These are phyloP conservation scores for Fusarium algeriense DNA, from an alignment of 2,329 filamentous ascomycete genomes.

Conservation along the genomic window DNA sequence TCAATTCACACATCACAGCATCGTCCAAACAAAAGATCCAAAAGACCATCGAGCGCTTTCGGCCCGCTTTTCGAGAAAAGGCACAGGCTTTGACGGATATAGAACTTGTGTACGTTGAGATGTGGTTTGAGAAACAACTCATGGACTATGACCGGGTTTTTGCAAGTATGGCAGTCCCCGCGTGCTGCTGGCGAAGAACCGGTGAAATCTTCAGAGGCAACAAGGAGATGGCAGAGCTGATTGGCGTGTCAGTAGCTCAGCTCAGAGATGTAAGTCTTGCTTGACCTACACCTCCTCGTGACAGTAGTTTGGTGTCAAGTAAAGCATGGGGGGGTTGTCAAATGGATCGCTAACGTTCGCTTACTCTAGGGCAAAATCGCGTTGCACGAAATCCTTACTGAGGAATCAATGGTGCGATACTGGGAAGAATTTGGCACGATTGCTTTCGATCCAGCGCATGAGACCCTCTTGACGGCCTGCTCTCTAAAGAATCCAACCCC, in stretches of 20 bases:
- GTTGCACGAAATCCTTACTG: slow-evolving; percentile 93
- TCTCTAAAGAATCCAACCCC: slow-evolving; percentile 85
- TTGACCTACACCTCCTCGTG: slow-evolving; percentile 17
- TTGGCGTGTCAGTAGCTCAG: slow-evolving; percentile 90
- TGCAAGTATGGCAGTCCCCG: slow-evolving; percentile 97
- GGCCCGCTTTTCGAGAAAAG: slow-evolving; percentile 95
- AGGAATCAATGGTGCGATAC: slow-evolving; percentile 94
- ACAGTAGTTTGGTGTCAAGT: slow-evolving; percentile 8
- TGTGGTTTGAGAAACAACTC: slow-evolving; percentile 97
- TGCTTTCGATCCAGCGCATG: slow-evolving; percentile 93
- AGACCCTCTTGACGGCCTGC: slow-evolving; percentile 94
- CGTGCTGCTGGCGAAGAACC: slow-evolving; percentile 96
- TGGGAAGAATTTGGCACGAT: slow-evolving; percentile 99
- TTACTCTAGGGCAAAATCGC: slow-evolving; percentile 84
- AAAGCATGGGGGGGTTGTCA: not conserved
- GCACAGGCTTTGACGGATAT: slow-evolving; percentile 93
- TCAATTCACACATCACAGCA: slow-evolving; percentile 87
- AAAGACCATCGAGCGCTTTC: slow-evolving; percentile 89
- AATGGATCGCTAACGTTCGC: slow-evolving; percentile 32
- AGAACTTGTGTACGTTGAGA: slow-evolving; percentile 93
- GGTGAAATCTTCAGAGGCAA: slow-evolving; percentile 98
- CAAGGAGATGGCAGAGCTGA: slow-evolving; percentile 98
- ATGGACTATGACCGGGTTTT: slow-evolving; percentile 99
- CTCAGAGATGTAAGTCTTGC: slow-evolving; percentile 82
- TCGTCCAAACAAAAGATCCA: slow-evolving; percentile 90